Evolutionary conservation across 352 stramenopile genomes (phyloP).

Genomic region (Blastocystis sp.): DNA sequence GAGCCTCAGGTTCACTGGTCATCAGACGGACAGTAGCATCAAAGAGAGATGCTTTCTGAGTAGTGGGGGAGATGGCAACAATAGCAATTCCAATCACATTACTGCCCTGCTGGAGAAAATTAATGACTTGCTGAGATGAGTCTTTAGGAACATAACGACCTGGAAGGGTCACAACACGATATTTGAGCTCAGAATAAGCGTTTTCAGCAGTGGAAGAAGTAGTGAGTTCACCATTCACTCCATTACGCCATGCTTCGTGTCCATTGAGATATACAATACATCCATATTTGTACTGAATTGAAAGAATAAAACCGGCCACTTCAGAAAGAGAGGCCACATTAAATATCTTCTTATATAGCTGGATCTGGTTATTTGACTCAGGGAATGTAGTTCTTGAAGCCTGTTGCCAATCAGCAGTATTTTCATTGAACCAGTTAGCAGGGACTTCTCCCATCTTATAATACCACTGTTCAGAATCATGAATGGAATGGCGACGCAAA

Average conservation of each 20-base stretch:
- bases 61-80: not conserved
- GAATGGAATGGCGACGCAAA: not conserved
- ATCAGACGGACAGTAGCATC: conserved; percentile 32
- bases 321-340: not conserved
- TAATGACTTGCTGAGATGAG: not conserved
- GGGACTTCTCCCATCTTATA: conserved; percentile 57
- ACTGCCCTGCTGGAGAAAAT: not conserved
- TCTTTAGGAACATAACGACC: not conserved
- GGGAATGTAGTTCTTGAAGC: not conserved
- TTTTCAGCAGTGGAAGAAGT: not conserved
- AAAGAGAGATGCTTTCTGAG: not conserved
- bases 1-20: not conserved
- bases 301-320: not conserved
- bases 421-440: not conserved
- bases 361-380: not conserved
- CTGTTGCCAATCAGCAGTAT: not conserved
- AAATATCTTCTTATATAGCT: conserved; percentile 64
- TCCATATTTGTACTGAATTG: conserved; percentile 4
- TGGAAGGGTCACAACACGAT: not conserved
- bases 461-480: not conserved
- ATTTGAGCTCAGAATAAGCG: not conserved
- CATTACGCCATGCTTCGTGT: conserved; percentile 42
- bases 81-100: conserved; percentile 9
- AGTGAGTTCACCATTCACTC: conserved; percentile 4
- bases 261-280: conserved; percentile 30